A percentile compares a stretch with the other conserved stretches of the same genome.
Evolutionary conservation across 75 land plant species (phyloP).

Genomic region (Isoetes taiwanensis): DNA sequence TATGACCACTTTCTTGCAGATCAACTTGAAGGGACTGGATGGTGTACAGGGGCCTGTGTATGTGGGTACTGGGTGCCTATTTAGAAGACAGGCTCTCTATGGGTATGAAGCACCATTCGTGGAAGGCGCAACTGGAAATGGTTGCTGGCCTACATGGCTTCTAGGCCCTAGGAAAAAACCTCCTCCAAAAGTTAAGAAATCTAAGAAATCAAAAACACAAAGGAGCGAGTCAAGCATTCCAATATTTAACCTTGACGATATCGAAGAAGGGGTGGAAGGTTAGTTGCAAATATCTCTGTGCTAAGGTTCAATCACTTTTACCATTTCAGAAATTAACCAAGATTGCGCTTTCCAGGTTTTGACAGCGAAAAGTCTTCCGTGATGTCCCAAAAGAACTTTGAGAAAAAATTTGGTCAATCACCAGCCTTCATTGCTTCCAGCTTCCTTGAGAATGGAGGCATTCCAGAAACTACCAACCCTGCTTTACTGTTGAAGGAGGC

Average conservation of each 20-base stretch:
- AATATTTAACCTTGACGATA: conserved; percentile 77
- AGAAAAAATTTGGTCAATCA: conserved; percentile 96
- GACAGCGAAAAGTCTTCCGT: conserved; percentile 80
- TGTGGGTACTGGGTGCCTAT: conserved; percentile 84
- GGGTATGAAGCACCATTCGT: conserved; percentile 72
- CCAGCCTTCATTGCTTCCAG: conserved; percentile 88
- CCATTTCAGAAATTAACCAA: background rate
- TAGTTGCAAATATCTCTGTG: background rate
- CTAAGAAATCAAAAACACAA: background rate
- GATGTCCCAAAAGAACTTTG: conserved; percentile 87
- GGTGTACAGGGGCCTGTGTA: conserved; percentile 83
- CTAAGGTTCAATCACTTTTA: background rate
- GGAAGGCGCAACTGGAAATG: conserved; percentile 52
- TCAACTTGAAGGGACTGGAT: conserved; percentile 78
- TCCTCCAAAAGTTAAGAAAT: background rate
- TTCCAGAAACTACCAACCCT: conserved; percentile 66
- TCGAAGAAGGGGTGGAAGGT: conserved; percentile 85
- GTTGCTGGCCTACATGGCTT: conserved; percentile 43
- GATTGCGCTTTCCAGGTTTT: conserved; percentile 47
- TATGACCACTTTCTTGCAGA: conserved; percentile 25
- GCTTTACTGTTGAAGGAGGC: conserved; percentile 84
- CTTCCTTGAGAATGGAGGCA: conserved; percentile 73
- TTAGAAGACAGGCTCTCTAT: conserved; percentile 79
- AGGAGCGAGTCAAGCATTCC: conserved; percentile 58
- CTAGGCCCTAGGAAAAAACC: conserved; percentile 69